A percentile compares a stretch with the other conserved stretches of the same genome.
These are phyloP conservation scores for Malus fusca DNA, from an alignment of 306 rosid genomes.

Conservation along the genomic window DNA sequence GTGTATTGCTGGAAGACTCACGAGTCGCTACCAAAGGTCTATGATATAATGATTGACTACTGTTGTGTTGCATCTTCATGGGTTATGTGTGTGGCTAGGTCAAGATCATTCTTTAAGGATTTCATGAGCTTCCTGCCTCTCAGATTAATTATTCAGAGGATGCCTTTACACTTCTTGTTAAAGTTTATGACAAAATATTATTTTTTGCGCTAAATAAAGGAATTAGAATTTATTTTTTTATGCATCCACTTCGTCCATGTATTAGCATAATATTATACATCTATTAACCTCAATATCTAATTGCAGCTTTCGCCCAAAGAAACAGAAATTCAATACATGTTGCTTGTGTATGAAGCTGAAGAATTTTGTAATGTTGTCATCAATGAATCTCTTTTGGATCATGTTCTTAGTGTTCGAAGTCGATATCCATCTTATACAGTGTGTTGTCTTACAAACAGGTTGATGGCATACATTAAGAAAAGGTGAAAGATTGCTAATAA, in stretches of 20 bases:
- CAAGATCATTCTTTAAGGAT: not conserved
- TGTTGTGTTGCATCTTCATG: not conserved
- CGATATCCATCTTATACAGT: constrained; percentile 71
- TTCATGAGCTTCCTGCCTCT: not conserved
- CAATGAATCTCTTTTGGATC: constrained; percentile 53
- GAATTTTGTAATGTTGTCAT: constrained; percentile 58
- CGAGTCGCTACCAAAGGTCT: not conserved
- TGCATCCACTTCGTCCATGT: not conserved
- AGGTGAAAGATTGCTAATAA: constrained; percentile 43
- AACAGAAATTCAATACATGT: constrained; percentile 56
- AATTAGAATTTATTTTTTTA: not conserved
- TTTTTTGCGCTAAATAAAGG: not conserved
- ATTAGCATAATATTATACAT: not conserved
- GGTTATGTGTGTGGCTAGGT: not conserved
- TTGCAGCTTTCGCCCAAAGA: constrained; percentile 53
- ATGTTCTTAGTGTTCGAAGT: constrained; percentile 49
- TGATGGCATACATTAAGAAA: constrained; percentile 70
- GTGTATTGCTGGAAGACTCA: not conserved
- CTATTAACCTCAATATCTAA: constrained; percentile 22
- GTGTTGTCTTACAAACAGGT: constrained; percentile 76
- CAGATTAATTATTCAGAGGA: not conserved
- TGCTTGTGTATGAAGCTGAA: constrained; percentile 70
- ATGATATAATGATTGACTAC: not conserved
- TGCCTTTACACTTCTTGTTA: not conserved
- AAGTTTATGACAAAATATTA: not conserved